These are phyloP conservation scores for Galium porrigens DNA, from an alignment of 305 asterid genomes.

Conservation along the genomic window DNA sequence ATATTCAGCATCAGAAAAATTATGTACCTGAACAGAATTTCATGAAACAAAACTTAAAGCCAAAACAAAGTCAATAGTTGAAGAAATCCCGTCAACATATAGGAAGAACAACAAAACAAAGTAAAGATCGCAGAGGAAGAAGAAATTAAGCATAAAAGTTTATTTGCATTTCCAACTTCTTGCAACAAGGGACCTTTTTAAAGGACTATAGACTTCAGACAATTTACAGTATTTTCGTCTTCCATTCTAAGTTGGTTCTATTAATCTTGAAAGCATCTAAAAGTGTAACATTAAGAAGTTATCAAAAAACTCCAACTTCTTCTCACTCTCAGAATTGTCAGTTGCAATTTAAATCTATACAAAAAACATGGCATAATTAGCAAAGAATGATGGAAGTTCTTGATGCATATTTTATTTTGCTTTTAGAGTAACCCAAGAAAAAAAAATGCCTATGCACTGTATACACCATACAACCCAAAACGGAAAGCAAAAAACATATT, in stretches of 20 bases:
- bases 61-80: not conserved
- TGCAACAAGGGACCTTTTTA: not conserved
- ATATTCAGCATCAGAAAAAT: slow-evolving; percentile 22
- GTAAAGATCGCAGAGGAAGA: not conserved
- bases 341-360: not conserved
- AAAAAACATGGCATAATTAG: not conserved
- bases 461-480: not conserved
- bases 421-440: not conserved
- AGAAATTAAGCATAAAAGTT: not conserved
- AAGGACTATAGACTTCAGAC: not conserved
- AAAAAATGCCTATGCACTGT: not conserved
- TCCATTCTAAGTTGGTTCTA: not conserved
- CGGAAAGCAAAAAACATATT: not conserved
- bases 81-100: slow-evolving; percentile 2
- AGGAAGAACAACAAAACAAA: not conserved
- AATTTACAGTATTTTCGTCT: not conserved
- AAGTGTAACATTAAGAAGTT: not conserved
- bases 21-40: slow-evolving; percentile 33
- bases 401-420: not conserved
- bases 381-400: not conserved
- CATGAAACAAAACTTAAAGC: slow-evolving; percentile 12
- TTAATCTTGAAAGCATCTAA: not conserved
- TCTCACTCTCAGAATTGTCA: not conserved
- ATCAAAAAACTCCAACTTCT: not conserved
- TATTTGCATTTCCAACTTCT: slow-evolving; percentile 2